A percentile compares a stretch with the other conserved stretches of the same genome.
Evolutionary conservation across 441 rosid species (phyloP).

Genomic region (Pelargonium myrrhifolium): DNA sequence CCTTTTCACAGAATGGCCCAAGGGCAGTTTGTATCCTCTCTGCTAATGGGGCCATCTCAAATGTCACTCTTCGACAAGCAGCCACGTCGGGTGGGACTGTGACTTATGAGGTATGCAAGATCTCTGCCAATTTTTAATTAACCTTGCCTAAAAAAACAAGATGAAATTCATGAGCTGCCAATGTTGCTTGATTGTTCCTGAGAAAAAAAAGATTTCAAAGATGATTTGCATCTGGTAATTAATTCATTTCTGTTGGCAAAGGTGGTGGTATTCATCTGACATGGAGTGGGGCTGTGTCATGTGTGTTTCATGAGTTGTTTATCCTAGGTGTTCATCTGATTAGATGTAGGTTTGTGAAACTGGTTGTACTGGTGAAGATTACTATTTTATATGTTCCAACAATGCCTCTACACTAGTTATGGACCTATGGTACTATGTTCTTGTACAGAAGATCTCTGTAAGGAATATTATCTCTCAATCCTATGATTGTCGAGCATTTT

Average conservation of each 20-base stretch:
- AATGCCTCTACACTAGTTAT: too few species aligned
- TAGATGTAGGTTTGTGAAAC: neutral
- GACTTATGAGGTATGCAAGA: slow-evolving; percentile 21
- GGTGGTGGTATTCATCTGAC: neutral
- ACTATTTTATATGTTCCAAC: neutral
- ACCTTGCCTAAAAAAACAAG: too few species aligned
- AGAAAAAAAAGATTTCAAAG: neutral
- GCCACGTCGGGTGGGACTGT: slow-evolving; percentile 27
- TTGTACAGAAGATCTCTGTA: neutral
- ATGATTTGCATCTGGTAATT: neutral
- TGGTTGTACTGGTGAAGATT: neutral
- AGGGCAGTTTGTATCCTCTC: slow-evolving; percentile 26
- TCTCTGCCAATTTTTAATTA: neutral
- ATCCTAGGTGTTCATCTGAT: neutral
- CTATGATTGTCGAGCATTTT: neutral
- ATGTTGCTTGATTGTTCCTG: neutral
- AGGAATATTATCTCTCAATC: neutral
- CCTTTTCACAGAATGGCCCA: slow-evolving; percentile 23
- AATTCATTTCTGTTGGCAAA: neutral
- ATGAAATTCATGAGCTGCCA: neutral
- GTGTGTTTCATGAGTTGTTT: neutral
- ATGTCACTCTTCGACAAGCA: slow-evolving; percentile 26
- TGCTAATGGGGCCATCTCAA: slow-evolving; percentile 28
- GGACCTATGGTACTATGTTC: too few species aligned
- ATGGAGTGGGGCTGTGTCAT: neutral